Evolutionary conservation across 1,284 basidiomycete genomes (phyloP).

Genomic region (Chalciporus sp.): DNA sequence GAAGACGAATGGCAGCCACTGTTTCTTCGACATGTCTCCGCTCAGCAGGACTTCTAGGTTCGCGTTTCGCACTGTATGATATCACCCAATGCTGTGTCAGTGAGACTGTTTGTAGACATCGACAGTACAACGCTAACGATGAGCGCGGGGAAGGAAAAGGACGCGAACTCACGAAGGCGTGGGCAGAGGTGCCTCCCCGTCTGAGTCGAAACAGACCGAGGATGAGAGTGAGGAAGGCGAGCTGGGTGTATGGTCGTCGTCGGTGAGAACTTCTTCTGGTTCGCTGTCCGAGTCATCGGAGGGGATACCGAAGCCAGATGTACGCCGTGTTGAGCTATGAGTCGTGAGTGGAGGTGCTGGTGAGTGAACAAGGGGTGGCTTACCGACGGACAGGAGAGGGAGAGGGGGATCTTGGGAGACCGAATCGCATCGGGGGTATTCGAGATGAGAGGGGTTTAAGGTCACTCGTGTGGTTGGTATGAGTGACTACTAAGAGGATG

Average conservation of each 20-base stretch:
- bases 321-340: conserved; percentile 17
- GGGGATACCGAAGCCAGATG: conserved; percentile 57
- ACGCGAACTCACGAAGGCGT: conserved; percentile 36
- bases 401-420: conserved; percentile 60
- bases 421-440: conserved; percentile 54
- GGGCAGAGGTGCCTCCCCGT: conserved; percentile 38
- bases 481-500: no score
- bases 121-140: neutral
- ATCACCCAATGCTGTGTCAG: neutral
- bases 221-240: conserved; percentile 32
- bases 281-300: conserved; percentile 45
- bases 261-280: conserved; percentile 26
- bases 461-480: neutral
- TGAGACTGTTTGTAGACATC: neutral
- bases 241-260: conserved; percentile 25
- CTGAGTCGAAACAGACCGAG: conserved; percentile 45
- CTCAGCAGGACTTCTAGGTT: conserved; percentile 43
- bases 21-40: conserved; percentile 63
- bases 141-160: conserved; percentile 1
- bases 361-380: conserved; percentile 8
- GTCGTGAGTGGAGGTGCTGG: neutral
- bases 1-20: conserved; percentile 67
- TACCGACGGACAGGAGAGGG: conserved; percentile 60
- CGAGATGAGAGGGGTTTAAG: conserved; percentile 2
- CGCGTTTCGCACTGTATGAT: conserved; percentile 20